Evolutionary conservation across 768 basidiomycete genomes (phyloP), one percentile per base, ranked within the genome.

Genomic region (Trametes villosa): DNA sequence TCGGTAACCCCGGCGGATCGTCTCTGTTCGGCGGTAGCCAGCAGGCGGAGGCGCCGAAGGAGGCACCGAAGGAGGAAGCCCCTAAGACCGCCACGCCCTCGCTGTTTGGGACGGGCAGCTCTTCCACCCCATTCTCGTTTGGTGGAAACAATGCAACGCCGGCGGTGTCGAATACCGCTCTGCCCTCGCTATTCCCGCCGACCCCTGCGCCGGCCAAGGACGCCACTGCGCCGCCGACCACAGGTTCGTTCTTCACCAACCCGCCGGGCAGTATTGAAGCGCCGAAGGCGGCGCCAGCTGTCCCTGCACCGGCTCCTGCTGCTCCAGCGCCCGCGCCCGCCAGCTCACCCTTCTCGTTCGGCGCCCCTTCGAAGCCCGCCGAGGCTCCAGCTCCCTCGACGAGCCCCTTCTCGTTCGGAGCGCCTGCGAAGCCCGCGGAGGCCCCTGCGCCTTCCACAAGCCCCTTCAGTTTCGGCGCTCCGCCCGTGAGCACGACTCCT

Each of bases 381-480:
- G 65, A 59, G 26, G 24, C 58, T 18, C 33, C 56, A 0, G 30
- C 58, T 17, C 27, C 65, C 8, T 58, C 57, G 7, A 41, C 58
- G 3, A 45, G 15, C 9, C 53, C 62, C 6, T 64, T 64, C 57
- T 22, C 42, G 7, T 59, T 58, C 20, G 46, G 42, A 17, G 56
- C 56, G 12, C 49, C 60, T 44, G 53, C 57, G 26, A 65, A 63
- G 34, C 40, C 61, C 15, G 46, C 54, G 13, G 65, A 59, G 26
- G 24, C 58, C 13, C 33, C 56, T 1, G 30, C 58, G 22, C 27
- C 65, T 11, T 58, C 57, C 9, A 41, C 58, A 1, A 45, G 15
- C 9, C 53, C 62, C 6, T 64, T 64, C 57, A 59, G n/a, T 38
- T 67, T 67, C 22, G 60, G 62, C 1, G 51, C 53, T 3, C 42